Percentiles rank a stretch among this genome's conserved stretches.
These are phyloP conservation scores for Choanephora cucurbitarum DNA, from an alignment of 371 early-diverging fungal species.

Conservation along the genomic window DNA sequence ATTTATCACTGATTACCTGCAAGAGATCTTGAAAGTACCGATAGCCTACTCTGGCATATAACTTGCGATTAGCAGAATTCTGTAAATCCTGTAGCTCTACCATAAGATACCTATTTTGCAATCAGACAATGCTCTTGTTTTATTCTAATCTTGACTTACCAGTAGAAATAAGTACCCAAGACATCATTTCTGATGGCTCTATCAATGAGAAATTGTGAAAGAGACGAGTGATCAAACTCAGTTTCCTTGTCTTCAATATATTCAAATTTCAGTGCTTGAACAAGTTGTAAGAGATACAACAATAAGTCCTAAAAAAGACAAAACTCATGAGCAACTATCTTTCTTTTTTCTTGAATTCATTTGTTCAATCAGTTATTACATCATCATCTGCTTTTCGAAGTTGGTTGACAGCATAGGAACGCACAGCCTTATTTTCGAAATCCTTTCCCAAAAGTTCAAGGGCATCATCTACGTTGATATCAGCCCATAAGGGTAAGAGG, in stretches of 20 bases:
- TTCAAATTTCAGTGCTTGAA: conserved; percentile 97
- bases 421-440: conserved; percentile 82
- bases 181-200: conserved; percentile 77
- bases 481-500: conserved; percentile 84
- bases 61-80: conserved; percentile 66
- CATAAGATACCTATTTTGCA: conserved; percentile 77
- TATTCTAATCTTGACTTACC: conserved; percentile 53
- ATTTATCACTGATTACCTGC: conserved; percentile 36
- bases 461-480: conserved; percentile 93
- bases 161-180: conserved; percentile 90
- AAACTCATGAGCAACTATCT: no score
- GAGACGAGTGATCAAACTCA: conserved; percentile 63
- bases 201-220: conserved; percentile 87
- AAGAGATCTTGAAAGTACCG: conserved; percentile 76
- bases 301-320: conserved; percentile 77
- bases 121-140: neutral
- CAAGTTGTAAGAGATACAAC: conserved; percentile 91
- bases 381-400: conserved; percentile 91
- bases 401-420: conserved; percentile 88
- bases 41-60: conserved; percentile 86
- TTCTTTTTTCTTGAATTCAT: no score
- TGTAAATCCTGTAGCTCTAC: conserved; percentile 82
- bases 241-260: conserved; percentile 46
- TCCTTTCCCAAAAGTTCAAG: conserved; percentile 89
- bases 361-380: no score